phyloP scores from a whole-genome alignment of 116 monocot species.

The Papilionanthe hybrid region DNA sequence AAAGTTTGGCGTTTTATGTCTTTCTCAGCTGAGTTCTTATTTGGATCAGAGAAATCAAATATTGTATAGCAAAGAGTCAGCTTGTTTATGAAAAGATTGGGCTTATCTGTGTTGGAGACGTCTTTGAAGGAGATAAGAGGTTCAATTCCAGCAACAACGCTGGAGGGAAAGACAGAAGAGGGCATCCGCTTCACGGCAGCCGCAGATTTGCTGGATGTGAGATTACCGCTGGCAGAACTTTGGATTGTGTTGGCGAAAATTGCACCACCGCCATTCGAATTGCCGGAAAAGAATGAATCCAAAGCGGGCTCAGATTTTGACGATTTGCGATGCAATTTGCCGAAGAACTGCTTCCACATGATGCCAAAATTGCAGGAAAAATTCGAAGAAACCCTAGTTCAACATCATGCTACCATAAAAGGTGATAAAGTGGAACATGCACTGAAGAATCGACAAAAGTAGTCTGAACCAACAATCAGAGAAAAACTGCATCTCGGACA shows the following conservation, averaged over 20 bases:
- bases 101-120: slow-evolving; percentile 24
- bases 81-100: slow-evolving; percentile 25
- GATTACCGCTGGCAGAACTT: slow-evolving; percentile 14
- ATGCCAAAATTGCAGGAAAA: slow-evolving; percentile 10
- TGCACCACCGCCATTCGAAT: slow-evolving; percentile 9
- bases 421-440: background rate
- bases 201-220: slow-evolving; percentile 4
- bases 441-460: background rate
- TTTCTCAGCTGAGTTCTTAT: slow-evolving; percentile 16
- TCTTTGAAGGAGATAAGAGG: slow-evolving; percentile 34
- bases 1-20: slow-evolving; percentile 27
- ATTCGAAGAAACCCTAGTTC: slow-evolving; percentile 3
- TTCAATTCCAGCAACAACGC: slow-evolving; percentile 32
- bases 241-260: slow-evolving; percentile 19
- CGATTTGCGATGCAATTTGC: slow-evolving; percentile 36
- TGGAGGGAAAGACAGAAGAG: slow-evolving; percentile 39
- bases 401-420: background rate
- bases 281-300: slow-evolving; percentile 3
- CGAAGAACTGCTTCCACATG: slow-evolving; percentile 64
- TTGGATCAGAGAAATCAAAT: slow-evolving; percentile 21
- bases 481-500: background rate
- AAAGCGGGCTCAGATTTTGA: slow-evolving; percentile 28
- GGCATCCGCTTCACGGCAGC: slow-evolving; percentile 24
- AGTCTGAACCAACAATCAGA: background rate
- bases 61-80: slow-evolving; percentile 26